A percentile compares a stretch with the other conserved stretches of the same genome.
Conservation (phyloP, 345 rosid species). For the Dimocarpus longan region DNA sequence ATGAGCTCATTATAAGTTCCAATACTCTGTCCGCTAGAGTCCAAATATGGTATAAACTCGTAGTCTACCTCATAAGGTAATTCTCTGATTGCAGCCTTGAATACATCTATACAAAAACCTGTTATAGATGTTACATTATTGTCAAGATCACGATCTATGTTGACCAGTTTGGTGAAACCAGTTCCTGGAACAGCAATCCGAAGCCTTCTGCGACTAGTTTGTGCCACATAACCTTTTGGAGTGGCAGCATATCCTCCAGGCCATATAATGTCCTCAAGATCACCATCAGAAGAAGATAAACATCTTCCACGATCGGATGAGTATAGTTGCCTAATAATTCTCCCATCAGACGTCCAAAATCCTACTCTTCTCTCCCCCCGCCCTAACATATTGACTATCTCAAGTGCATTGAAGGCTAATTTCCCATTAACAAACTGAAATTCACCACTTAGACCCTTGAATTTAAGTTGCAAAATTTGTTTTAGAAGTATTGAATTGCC, state of each 20-base stretch:
- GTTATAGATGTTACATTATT: neutral
- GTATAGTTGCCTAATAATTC: neutral
- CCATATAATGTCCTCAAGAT: neutral
- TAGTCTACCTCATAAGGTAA: neutral
- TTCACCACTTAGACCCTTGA: too few species aligned
- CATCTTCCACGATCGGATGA: neutral
- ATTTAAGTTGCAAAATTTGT: too few species aligned
- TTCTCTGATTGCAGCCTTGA: neutral
- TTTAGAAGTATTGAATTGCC: too few species aligned
- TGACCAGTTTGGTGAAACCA: neutral
- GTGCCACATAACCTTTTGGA: conserved; percentile 3
- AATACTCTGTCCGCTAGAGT: neutral
- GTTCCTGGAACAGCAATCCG: neutral
- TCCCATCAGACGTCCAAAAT: neutral
- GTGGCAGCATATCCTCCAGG: neutral
- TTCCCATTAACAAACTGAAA: too few species aligned
- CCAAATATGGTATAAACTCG: too few species aligned
- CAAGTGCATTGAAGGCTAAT: neutral
- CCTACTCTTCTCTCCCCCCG: conserved; percentile 3
- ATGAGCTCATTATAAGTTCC: too few species aligned
- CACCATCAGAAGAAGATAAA: neutral
- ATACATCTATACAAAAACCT: conserved; percentile 2
- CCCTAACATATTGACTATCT: neutral
- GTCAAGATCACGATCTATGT: neutral
- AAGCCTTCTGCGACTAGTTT: neutral